phyloP scores from a whole-genome alignment of 352 stramenopile species.

The Pythium volutum region DNA sequence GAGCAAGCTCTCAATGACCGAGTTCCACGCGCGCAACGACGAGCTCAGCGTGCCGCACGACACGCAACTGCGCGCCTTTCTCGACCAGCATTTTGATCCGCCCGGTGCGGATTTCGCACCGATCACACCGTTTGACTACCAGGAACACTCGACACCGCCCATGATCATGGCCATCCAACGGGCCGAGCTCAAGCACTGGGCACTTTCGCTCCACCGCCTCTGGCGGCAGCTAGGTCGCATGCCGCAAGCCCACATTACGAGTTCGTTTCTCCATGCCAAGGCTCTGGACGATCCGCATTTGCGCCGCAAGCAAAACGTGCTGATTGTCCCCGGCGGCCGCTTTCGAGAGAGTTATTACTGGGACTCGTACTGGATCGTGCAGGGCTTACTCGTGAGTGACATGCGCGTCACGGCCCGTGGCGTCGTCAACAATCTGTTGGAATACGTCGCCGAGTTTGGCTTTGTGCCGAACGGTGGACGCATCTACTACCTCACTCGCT shows the following conservation, averaged over 20 bases:
- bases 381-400: slow-evolving; percentile 78
- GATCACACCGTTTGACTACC: slow-evolving; percentile 69
- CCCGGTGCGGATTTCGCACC: slow-evolving; percentile 72
- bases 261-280: slow-evolving; percentile 57
- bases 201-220: slow-evolving; percentile 61
- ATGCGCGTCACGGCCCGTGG: slow-evolving; percentile 76
- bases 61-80: slow-evolving; percentile 51
- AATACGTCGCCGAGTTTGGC: slow-evolving; percentile 83
- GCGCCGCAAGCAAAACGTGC: slow-evolving; percentile 44
- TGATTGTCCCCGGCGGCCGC: slow-evolving; percentile 88
- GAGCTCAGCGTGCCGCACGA: slow-evolving; percentile 27
- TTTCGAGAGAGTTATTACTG: slow-evolving; percentile 94
- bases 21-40: slow-evolving; percentile 28
- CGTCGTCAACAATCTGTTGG: slow-evolving; percentile 85
- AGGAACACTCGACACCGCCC: slow-evolving; percentile 44
- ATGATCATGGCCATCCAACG: slow-evolving; percentile 57
- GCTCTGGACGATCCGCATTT: slow-evolving; percentile 33
- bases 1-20: slow-evolving; percentile 48
- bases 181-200: slow-evolving; percentile 55
- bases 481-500: slow-evolving; percentile 90
- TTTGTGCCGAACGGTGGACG: slow-evolving; percentile 90
- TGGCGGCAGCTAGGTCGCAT: slow-evolving; percentile 73
- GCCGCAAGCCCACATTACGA: slow-evolving; percentile 42
- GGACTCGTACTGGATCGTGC: slow-evolving; percentile 93
- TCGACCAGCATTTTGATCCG: slow-evolving; percentile 81